These are phyloP conservation scores for Parathielavia appendiculata DNA, from an alignment of 495 filamentous ascomycete genomes.

Conservation along the genomic window DNA sequence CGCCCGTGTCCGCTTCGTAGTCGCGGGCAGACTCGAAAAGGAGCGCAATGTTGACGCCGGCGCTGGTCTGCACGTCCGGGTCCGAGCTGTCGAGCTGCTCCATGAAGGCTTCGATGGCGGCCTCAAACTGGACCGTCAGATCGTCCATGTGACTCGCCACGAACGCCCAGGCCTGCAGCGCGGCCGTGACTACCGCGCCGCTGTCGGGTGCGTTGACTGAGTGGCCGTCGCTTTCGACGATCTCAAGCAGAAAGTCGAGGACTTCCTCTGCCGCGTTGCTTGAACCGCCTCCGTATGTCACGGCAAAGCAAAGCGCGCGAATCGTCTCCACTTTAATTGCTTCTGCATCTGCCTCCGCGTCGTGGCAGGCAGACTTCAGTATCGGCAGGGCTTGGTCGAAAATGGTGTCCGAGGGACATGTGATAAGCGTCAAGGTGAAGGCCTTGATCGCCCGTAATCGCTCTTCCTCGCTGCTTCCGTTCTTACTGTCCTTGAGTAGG, in stretches of 20 bases:
- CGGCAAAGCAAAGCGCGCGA: constrained; percentile 64
- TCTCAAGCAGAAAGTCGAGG: constrained; percentile 80
- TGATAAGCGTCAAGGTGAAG: constrained; percentile 70
- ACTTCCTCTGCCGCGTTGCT: constrained; percentile 64
- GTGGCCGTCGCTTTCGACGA: constrained; percentile 78
- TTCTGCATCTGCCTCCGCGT: constrained; percentile 60
- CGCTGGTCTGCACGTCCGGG: constrained; percentile 72
- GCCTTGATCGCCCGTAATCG: constrained; percentile 66
- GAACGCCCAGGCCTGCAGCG: constrained; percentile 83
- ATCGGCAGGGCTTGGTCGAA: constrained; percentile 59
- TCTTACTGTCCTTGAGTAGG: constrained; percentile 67
- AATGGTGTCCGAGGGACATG: constrained; percentile 61
- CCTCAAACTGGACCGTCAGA: constrained; percentile 64
- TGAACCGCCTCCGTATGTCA: constrained; percentile 75
- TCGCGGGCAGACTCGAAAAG: constrained; percentile 76
- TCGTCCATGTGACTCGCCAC: constrained; percentile 80
- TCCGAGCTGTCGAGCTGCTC: constrained; percentile 83
- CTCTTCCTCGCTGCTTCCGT: constrained; percentile 68
- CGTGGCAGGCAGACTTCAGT: constrained; percentile 66
- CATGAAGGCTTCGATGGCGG: constrained; percentile 77
- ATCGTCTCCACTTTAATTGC: constrained; percentile 68
- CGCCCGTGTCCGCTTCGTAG: constrained; percentile 58
- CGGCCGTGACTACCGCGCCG: constrained; percentile 70
- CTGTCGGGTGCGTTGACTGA: constrained; percentile 69
- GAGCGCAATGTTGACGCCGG: constrained; percentile 85